Base-by-base conservation (phyloP, 352 stramenopile species). In the Phytophthora tubulina region DNA sequence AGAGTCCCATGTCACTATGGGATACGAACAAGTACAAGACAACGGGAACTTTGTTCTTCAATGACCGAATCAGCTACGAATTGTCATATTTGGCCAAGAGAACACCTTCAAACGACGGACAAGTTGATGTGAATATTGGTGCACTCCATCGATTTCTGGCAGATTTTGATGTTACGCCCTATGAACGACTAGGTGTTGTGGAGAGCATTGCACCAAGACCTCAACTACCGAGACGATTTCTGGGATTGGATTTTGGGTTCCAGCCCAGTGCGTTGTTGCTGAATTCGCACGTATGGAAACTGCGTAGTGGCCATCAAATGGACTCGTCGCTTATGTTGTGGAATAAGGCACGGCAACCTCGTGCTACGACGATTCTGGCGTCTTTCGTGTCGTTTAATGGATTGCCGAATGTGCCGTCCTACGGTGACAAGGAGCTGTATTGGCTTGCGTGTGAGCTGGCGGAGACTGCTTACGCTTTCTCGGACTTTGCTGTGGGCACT, bases 401-500 rank as follows among this genome's bases (percentile, higher is more conserved):
- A 27, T 35, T 73, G 27, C 64, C 41, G 2, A 38, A 2, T 8
- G 41, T 51, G 15, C 74, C 77, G 5, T 80, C 67, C 14, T 89
- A 89, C 49, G 81, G 81, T 3, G 81, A 86, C 67, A 89, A 87
- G 55, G 81, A 89, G 65, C 58, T 82, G 13, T 87, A 80, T 73
- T 89, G 80, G 64, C 33, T 85, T 3, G 77, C 77, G 2, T 86
- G 77, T 35, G 79, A 89, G 59, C 60, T 89, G 3, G 79, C 79
- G 6, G 81, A 89, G 72, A 84, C 81, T 27, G 17, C 41, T 21
- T 89, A 87, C 54, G 55, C 70, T 7, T 84, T 89, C 51, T 87
- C 81, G 2, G 73, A 81, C 42, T 71, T 69, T 53, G 75, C 55
- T 39, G 65, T 79, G 31, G 65, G 78, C n/a, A 33, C 67, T 27